Evolutionary conservation across 1,284 basidiomycete genomes (phyloP), one percentile per base, ranked within the genome.

Genomic region (Mixia osmundae): DNA sequence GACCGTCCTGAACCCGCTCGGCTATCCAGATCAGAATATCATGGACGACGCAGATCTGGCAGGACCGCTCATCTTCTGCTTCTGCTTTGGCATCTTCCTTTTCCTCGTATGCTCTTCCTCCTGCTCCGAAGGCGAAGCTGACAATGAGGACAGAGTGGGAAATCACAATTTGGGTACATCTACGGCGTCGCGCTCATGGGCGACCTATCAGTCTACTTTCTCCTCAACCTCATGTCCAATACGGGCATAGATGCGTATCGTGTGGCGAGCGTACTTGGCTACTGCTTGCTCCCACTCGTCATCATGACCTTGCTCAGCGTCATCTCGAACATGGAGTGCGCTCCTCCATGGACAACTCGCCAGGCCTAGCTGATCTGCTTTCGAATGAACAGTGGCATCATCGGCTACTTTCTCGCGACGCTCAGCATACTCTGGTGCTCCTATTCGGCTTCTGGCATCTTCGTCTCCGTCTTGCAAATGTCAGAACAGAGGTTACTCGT

Each of bases 11-110:
- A 95, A 95, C 51, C 91, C 91, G 1, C 60, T 95, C 20, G 69
- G 71, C 44, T 65, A 65, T 41, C 72, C 94, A 40, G 79, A 97
- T 49, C 77, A 79, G 43, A 76, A 72, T 49, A 94, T 99, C 49
- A 99, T 99, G 91, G 91, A 99, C 58, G 91, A 99, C 53, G 85
- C 89, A 27, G 91, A 99, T 59, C 66, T 99, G 20, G 87, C 89
- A 7, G 91, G 91, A 0, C 91, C 91, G 5, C 68, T 97, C 30
- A 69, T 95, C 10, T 95, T 95, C 61, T 76, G 76, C 53, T 79
- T 82, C 53, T 80, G 80, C 51, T 95, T 97, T 57, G 89, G 75
- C 11, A 75, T 76, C 34, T 82, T 78, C 52, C 66, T 94, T 4
- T 67, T 94, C 32, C 69, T 94, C 44, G 85, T 89, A 46, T 52